Percentiles rank a stretch among this genome's conserved stretches.
These are phyloP conservation scores for Penicillium sp. DNA, from an alignment of 2,329 filamentous ascomycete species.

Conservation along the genomic window DNA sequence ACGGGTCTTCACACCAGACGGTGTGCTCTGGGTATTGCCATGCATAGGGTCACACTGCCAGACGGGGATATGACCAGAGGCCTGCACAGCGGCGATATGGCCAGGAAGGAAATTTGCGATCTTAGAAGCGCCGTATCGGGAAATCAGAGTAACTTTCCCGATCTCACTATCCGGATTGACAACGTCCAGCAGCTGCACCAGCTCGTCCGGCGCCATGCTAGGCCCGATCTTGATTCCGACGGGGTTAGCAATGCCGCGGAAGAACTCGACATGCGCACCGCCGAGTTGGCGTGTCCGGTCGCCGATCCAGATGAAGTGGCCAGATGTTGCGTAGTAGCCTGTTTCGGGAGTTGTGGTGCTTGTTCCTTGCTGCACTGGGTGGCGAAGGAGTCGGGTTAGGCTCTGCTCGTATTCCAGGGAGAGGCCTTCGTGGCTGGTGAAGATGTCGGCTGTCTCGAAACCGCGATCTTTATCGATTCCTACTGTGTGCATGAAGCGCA, in stretches of 20 bases:
- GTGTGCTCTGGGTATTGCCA: conserved; percentile 62
- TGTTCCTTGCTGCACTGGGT: conserved; percentile 30
- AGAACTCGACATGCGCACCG: conserved; percentile 92
- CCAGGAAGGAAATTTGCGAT: conserved; percentile 66
- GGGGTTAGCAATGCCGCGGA: conserved; percentile 89
- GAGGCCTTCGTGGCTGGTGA: conserved; percentile 88
- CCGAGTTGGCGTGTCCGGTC: conserved; percentile 90
- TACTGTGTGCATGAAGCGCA: conserved; percentile 89
- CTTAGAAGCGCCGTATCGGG: conserved; percentile 75
- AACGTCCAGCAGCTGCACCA: conserved; percentile 68
- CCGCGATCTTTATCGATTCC: conserved; percentile 77
- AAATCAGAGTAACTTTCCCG: conserved; percentile 93
- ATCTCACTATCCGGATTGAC: conserved; percentile 75
- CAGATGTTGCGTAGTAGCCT: conserved; percentile 85
- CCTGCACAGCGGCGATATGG: conserved; percentile 82
- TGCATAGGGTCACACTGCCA: conserved; percentile 99
- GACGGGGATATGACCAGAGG: conserved; percentile 66
- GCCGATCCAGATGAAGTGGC: conserved; percentile 97
- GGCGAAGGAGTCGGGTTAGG: conserved; percentile 64
- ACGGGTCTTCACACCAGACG: conserved; percentile 77
- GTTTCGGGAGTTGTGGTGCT: not conserved
- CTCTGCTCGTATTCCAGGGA: conserved; percentile 89
- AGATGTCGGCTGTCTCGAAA: conserved; percentile 86
- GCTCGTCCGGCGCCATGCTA: conserved; percentile 65
- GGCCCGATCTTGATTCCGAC: conserved; percentile 95